Base-by-base conservation (phyloP, 2,329 filamentous ascomycete species). In the Fusarium sp. region DNA sequence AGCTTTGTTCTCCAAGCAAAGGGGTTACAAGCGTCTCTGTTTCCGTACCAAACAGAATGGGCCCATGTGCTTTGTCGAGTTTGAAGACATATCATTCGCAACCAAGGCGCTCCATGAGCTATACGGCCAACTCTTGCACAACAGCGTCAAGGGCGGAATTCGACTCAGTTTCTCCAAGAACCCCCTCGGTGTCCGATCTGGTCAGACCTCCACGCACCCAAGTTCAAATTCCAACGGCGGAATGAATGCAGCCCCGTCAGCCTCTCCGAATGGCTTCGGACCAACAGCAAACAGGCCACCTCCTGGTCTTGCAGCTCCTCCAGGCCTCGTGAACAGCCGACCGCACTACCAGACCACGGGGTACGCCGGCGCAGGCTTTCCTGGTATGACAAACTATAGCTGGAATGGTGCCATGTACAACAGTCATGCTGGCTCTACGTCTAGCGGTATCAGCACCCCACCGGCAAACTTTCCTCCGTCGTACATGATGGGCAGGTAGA, bases 41-140 rank as follows among this genome's bases (percentile, higher is more conserved):
- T 97, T 97, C 81, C 86, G 94, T 31, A 96, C 93, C 49, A 98
- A 98, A 79, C 87, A 91, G 65, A 97, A 97, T 68, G 94, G 94
- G 0, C 94, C 94, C 2, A 98, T 98, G 93, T 98, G 95, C 73
- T 98, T 98, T 75, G 95, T 99, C 33, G 95, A 99, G 75, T 99
- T 98, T 68, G 94, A 98, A 71, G 93, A 97, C 70, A 84, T 96
- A 10, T 90, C 91, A 2, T 94, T 92, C 71, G 94, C 95, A 1
- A 97, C 94, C 37, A 96, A 95, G 76, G 90, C 93, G 1, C 82
- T 98, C 3, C 87, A 93, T 63, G 92, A 97, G 53, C 82, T 98
- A 2, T 97, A 98, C 70, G 95, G 95, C 0, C 87, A 90, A 45
- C 87, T 86, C 44, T 83, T 98, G 29, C 92, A 93, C 73, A 97